Percentiles rank a stretch among this genome's conserved stretches.
phyloP scores from a whole-genome alignment of 768 basidiomycete species.

The Hemileccinum rubropunctum region DNA sequence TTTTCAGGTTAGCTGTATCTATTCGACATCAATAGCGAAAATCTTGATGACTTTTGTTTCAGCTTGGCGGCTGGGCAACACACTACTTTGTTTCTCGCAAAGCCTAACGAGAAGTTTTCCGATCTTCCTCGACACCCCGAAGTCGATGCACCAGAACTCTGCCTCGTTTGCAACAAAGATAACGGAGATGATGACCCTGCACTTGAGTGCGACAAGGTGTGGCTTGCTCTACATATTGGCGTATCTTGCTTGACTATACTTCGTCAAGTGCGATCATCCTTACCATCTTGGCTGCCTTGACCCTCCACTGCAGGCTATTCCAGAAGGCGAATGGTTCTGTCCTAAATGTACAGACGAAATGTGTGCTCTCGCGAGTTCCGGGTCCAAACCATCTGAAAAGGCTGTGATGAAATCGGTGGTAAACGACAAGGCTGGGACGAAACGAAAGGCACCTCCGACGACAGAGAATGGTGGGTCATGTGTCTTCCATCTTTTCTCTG shows the following conservation, averaged over 20 bases:
- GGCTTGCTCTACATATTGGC: conserved; percentile 1
- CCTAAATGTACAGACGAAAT: conserved; percentile 64
- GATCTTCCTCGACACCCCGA: conserved; percentile 85
- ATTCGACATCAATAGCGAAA: conserved; percentile 1
- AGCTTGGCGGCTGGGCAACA: conserved; percentile 87
- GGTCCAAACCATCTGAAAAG: conserved; percentile 20
- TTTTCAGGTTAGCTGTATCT: conserved; percentile 58
- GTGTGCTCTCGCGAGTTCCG: conserved; percentile 37
- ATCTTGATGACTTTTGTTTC: conserved; percentile 5
- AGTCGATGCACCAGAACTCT: conserved; percentile 61
- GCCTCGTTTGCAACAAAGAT: conserved; percentile 70
- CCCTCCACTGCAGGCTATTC: conserved; percentile 73
- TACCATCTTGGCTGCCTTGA: conserved; percentile 82
- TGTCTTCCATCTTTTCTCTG: not conserved
- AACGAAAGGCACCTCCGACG: conserved; percentile 46
- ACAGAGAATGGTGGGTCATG: conserved; percentile 36
- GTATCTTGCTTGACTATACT: conserved; percentile 2
- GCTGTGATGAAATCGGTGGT: conserved; percentile 28
- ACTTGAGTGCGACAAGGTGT: conserved; percentile 89
- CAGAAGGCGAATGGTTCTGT: conserved; percentile 94
- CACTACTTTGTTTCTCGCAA: conserved; percentile 79
- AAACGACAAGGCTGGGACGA: conserved; percentile 12
- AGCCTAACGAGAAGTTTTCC: conserved; percentile 68
- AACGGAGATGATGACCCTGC: conserved; percentile 69
- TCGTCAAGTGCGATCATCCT: conserved; percentile 76